These are phyloP conservation scores for Ophiostoma tasmaniense DNA, from an alignment of 2,329 filamentous ascomycete species.

Conservation along the genomic window DNA sequence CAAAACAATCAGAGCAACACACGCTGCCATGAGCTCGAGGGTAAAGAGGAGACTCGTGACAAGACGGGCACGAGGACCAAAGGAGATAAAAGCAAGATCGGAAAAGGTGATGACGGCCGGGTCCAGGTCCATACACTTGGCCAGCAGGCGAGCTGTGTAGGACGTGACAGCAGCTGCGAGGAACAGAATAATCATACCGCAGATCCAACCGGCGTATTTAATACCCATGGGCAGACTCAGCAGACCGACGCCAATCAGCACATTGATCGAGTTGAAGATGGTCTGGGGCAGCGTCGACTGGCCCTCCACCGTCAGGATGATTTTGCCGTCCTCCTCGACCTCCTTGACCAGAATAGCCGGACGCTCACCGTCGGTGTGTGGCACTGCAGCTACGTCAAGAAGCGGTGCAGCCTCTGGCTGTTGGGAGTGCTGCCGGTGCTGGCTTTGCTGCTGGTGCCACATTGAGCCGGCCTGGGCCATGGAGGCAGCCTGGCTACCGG, in stretches of 20 bases:
- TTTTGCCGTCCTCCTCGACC: conserved; percentile 77
- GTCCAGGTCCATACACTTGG: conserved; percentile 83
- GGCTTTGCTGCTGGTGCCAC: conserved; percentile 46
- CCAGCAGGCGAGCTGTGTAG: conserved; percentile 78
- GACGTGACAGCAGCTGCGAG: conserved; percentile 68
- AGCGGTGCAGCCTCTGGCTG: neutral
- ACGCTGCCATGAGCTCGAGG: conserved; percentile 77
- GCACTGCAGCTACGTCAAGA: conserved; percentile 30
- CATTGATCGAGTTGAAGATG: conserved; percentile 92
- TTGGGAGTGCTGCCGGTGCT: neutral
- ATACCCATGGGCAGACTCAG: conserved; percentile 82
- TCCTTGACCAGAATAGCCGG: conserved; percentile 81
- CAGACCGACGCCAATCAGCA: conserved; percentile 81
- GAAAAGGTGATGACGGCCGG: conserved; percentile 85
- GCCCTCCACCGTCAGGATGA: conserved; percentile 76
- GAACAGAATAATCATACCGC: conserved; percentile 66
- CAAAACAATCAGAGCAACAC: conserved; percentile 82
- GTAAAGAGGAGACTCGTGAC: conserved; percentile 80
- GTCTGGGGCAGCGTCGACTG: conserved; percentile 95
- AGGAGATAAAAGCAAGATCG: conserved; percentile 84
- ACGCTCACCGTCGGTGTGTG: conserved; percentile 44
- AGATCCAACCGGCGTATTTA: conserved; percentile 80
- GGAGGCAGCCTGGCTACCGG: conserved; percentile 28
- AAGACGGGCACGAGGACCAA: conserved; percentile 71
- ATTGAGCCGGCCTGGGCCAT: conserved; percentile 44